phyloP scores from a whole-genome alignment of 768 basidiomycete genomes.

The Calocybe indica region DNA sequence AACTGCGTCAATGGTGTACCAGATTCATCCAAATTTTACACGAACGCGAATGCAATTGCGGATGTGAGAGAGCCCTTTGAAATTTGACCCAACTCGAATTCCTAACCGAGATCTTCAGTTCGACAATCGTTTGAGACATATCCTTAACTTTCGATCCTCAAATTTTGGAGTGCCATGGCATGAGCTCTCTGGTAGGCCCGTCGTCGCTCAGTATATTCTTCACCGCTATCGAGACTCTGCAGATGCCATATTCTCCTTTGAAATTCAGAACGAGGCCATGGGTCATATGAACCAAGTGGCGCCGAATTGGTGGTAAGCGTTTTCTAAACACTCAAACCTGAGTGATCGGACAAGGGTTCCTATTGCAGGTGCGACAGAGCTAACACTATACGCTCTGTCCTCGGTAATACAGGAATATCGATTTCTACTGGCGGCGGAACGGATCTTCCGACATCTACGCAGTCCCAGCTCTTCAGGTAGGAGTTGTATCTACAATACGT shows the following conservation, averaged over 20 bases:
- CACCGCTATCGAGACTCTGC: not conserved
- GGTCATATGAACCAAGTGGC: slow-evolving; percentile 21
- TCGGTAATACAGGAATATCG: slow-evolving; percentile 18
- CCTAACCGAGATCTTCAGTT: slow-evolving; percentile 7
- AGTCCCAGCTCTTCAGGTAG: slow-evolving; percentile 19
- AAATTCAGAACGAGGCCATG: slow-evolving; percentile 21
- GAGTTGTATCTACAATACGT: not conserved
- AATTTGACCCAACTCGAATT: not conserved
- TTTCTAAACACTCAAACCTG: not conserved
- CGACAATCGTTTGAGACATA: slow-evolving; percentile 18
- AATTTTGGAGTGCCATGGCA: slow-evolving; percentile 18
- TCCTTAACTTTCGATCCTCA: slow-evolving; percentile 18
- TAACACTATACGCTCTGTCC: slow-evolving; percentile 17
- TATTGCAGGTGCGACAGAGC: slow-evolving; percentile 15
- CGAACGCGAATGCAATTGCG: slow-evolving; percentile 17
- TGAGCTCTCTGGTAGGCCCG: slow-evolving; percentile 13
- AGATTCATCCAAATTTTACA: slow-evolving; percentile 18
- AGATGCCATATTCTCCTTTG: slow-evolving; percentile 21
- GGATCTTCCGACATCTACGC: slow-evolving; percentile 17
- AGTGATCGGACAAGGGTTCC: no score
- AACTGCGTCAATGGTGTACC: slow-evolving; percentile 19
- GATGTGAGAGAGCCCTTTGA: slow-evolving; percentile 8
- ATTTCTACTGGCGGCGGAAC: slow-evolving; percentile 20
- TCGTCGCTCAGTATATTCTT: no score
- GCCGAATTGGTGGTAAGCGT: slow-evolving; percentile 17